Evolutionary conservation across 805 yeast genomes (phyloP), one percentile per base, ranked within the genome.

Genomic region (Myxozyma monticola): DNA sequence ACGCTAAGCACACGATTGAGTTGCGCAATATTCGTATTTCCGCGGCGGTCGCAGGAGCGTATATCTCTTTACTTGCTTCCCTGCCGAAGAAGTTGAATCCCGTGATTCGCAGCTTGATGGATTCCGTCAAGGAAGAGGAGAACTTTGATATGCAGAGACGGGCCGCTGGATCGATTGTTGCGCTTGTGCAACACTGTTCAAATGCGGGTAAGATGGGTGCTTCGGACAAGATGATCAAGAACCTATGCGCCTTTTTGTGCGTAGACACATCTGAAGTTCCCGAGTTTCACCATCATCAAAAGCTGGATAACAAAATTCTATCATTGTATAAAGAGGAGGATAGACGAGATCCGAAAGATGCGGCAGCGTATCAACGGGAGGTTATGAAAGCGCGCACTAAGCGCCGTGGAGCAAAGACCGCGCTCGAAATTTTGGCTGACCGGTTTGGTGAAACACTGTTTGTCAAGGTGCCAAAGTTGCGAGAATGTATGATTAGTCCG

Each of bases 211-310:
- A 89, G 63, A 66, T 65, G n/a, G 82, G 81, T 31, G 93, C 91
- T 1, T 81, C 91, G 2, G 95, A 88, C 60, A 93, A 93, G 65
- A 85, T 95, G 57, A 80, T 88, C 37, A 91, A 88, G 65, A 93
- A 93, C 63, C 71, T 95, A 48, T 87, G 96, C 70, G 96, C 91
- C 0, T 91, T 91, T 65, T 65, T 93, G 44, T 93, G 99, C 70
- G 96, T 90, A 28, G 99, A 91, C 65, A 88, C 96, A 0, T 80
- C 93, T 2, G 97, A 90, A 64, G 96, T 91, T 28, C 99, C 99
- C 1, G 97, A 88, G 62, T 93, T 88, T 63, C 73, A 75, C 14
- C 83, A 85, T 38, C 85, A 86, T 60, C 76, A 78, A 33, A 67
- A 69, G 12, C 71, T 75, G 48, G 74, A 68, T 15, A 80, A 78